These are phyloP conservation scores for Talaromyces ruber DNA, from an alignment of 495 filamentous ascomycete genomes.

Conservation along the genomic window DNA sequence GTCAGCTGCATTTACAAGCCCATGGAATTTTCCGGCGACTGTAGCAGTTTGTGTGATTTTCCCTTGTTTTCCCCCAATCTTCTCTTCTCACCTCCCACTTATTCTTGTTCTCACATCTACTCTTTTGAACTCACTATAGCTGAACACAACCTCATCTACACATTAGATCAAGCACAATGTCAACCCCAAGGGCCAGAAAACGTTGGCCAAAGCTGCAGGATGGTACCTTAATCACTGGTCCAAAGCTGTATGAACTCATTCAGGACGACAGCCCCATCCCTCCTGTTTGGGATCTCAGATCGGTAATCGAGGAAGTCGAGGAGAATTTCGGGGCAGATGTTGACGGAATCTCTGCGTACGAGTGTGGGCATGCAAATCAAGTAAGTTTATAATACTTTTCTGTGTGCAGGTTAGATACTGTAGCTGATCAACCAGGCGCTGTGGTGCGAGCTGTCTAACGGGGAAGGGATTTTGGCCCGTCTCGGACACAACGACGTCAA, in stretches of 20 bases:
- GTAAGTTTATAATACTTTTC: conserved; percentile 10
- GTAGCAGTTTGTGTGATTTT: no score
- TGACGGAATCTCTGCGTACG: conserved; percentile 14
- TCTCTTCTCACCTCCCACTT: no score
- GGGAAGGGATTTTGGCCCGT: conserved; percentile 19
- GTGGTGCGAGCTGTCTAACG: conserved; percentile 16
- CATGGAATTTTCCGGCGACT: no score
- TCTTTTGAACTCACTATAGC: no score
- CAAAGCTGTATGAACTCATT: conserved; percentile 14
- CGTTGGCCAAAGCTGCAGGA: conserved; percentile 17
- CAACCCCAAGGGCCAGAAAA: not conserved
- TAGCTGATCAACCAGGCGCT: conserved; percentile 13
- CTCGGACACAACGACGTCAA: conserved; percentile 21
- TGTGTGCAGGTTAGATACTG: conserved; percentile 3
- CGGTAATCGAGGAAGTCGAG: conserved; percentile 22
- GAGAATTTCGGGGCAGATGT: conserved; percentile 14
- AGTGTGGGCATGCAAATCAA: conserved; percentile 20
- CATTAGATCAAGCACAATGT: not conserved
- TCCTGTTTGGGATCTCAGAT: conserved; percentile 14
- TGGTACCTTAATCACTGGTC: conserved; percentile 18
- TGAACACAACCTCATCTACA: no score
- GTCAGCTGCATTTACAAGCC: no score
- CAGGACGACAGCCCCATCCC: conserved; percentile 17
- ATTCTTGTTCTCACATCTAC: no score
- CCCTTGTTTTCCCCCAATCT: no score